Evolutionary conservation across 257 asterid genomes (phyloP).

Genomic region (Rauvolfia tetraphylla): DNA sequence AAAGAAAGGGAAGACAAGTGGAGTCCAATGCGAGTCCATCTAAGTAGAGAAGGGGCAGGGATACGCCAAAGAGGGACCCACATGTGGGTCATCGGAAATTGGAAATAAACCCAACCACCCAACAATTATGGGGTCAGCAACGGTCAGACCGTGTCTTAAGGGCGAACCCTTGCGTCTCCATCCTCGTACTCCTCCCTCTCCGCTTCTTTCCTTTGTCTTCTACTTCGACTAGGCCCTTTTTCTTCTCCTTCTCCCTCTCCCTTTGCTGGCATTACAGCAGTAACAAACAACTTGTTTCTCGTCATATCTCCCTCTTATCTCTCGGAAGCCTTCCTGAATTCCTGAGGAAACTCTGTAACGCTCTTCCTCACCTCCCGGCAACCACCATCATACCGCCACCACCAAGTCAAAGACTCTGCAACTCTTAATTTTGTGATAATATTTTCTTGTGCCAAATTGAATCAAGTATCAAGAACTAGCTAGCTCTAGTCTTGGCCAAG

Average conservation of each 20-base stretch:
- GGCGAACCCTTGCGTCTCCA: slow-evolving; percentile 5
- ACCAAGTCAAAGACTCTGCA: neutral
- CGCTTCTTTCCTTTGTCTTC: neutral
- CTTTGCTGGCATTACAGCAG: neutral
- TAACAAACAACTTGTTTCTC: too few species aligned
- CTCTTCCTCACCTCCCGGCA: slow-evolving; percentile 11
- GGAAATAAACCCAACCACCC: neutral
- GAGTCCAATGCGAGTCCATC: too few species aligned
- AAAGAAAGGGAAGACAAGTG: too few species aligned
- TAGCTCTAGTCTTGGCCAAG: too few species aligned
- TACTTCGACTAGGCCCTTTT: neutral
- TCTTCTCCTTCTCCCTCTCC: neutral
- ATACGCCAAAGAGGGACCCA: neutral
- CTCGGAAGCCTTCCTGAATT: slow-evolving; percentile 1
- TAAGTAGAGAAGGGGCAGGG: too few species aligned
- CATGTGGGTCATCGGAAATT: slow-evolving; percentile 6
- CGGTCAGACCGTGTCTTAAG: slow-evolving; percentile 27
- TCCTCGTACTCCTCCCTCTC: neutral
- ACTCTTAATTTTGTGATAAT: neutral
- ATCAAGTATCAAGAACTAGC: too few species aligned
- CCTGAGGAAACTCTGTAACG: slow-evolving; percentile 20
- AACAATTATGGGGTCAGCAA: slow-evolving; percentile 16
- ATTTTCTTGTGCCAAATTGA: neutral
- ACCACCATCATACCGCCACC: neutral
- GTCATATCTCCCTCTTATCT: neutral